Percentiles rank a stretch among this genome's conserved stretches.
These are phyloP conservation scores for Ganoderma multipileum DNA, from an alignment of 1,284 basidiomycete species.

Conservation along the genomic window DNA sequence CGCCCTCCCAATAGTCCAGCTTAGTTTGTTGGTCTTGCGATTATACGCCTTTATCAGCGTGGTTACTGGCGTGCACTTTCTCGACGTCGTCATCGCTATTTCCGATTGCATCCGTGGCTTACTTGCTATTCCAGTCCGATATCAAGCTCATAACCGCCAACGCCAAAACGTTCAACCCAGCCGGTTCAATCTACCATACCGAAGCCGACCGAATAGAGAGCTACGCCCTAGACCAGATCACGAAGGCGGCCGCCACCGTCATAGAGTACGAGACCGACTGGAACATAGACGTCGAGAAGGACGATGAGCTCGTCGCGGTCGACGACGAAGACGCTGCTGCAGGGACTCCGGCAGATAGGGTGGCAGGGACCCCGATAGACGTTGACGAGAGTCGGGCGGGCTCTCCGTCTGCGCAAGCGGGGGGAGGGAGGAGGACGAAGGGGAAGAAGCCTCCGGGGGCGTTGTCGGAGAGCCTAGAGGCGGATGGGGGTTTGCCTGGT, in stretches of 20 bases:
- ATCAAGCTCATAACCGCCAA: constrained; percentile 75
- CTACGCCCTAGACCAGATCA: constrained; percentile 76
- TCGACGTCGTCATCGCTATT: neutral
- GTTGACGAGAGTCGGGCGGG: constrained; percentile 38
- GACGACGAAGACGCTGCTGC: constrained; percentile 47
- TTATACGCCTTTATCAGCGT: too few species aligned
- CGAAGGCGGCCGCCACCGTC: constrained; percentile 70
- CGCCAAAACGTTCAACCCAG: constrained; percentile 77
- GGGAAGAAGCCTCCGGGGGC: constrained; percentile 37
- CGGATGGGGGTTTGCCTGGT: constrained; percentile 75
- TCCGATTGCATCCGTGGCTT: neutral
- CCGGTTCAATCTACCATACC: constrained; percentile 70
- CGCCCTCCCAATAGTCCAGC: too few species aligned
- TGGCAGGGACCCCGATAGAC: constrained; percentile 37
- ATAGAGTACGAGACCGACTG: constrained; percentile 83
- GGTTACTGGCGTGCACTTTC: too few species aligned
- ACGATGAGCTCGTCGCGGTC: constrained; percentile 63
- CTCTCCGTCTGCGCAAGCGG: constrained; percentile 37
- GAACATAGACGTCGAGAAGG: constrained; percentile 81
- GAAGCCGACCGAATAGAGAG: constrained; percentile 75
- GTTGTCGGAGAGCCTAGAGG: constrained; percentile 64
- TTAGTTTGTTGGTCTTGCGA: too few species aligned
- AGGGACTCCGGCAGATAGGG: constrained; percentile 27
- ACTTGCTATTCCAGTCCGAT: constrained; percentile 56
- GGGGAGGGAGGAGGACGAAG: constrained; percentile 24